Percentiles rank a stretch among this genome's conserved stretches.
Conservation (phyloP, 2,329 filamentous ascomycete genomes). For the Exophiala sp. region DNA sequence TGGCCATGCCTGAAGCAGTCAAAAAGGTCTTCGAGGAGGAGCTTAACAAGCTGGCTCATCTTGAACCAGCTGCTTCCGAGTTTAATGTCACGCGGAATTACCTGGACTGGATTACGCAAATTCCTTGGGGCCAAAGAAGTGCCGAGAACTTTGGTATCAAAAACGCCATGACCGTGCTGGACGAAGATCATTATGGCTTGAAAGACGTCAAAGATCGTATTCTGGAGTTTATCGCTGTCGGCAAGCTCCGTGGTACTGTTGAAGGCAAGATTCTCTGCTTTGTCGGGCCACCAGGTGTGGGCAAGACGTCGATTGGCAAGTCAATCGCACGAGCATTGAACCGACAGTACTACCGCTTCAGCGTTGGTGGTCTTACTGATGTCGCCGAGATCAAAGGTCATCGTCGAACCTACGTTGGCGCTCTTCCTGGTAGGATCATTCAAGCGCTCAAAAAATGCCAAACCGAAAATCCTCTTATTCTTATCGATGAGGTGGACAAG, state of each 20-base stretch:
- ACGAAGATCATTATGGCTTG: slow-evolving; percentile 93
- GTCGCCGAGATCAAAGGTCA: slow-evolving; percentile 99
- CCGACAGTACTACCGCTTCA: slow-evolving; percentile 96
- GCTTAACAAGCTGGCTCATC: slow-evolving; percentile 90
- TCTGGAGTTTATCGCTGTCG: slow-evolving; percentile 95
- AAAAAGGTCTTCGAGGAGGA: slow-evolving; percentile 98
- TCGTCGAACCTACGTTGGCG: slow-evolving; percentile 91
- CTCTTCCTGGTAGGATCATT: slow-evolving; percentile 91
- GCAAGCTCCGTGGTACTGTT: slow-evolving; percentile 92
- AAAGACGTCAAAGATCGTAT: slow-evolving; percentile 99
- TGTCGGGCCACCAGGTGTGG: slow-evolving; percentile 93
- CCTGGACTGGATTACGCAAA: slow-evolving; percentile 96
- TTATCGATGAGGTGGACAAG: slow-evolving; percentile 98
- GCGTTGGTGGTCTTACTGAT: slow-evolving; percentile 92
- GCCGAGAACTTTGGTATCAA: slow-evolving; percentile 95
- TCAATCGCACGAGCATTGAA: slow-evolving; percentile 94
- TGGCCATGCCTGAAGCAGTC: slow-evolving; percentile 95
- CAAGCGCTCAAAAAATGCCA: slow-evolving; percentile 98
- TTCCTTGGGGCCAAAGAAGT: slow-evolving; percentile 93
- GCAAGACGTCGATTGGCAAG: slow-evolving; percentile 98
- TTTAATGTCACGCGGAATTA: slow-evolving; percentile 99
- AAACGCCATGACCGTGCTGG: slow-evolving; percentile 83
- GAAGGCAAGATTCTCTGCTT: slow-evolving; percentile 98
- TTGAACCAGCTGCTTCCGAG: slow-evolving; percentile 93
- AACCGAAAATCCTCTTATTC: slow-evolving; percentile 92